Evolutionary conservation across 257 asterid genomes (phyloP).

Genomic region (Catharanthus roseus): DNA sequence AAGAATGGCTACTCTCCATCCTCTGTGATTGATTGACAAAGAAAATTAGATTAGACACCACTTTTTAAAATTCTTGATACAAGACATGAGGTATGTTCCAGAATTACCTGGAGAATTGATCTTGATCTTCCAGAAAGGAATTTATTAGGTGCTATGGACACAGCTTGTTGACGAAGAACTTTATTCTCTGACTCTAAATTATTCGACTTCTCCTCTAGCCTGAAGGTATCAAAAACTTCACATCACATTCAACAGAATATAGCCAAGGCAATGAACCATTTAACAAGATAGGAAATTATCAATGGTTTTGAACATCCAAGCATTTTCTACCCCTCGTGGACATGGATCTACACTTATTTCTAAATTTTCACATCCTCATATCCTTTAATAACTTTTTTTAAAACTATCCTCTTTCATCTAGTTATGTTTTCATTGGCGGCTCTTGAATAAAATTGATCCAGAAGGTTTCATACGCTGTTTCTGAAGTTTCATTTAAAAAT

Average conservation of each 20-base stretch:
- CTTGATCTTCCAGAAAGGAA: slow-evolving; percentile 95
- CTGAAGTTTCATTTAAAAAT: background rate
- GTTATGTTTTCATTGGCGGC: background rate
- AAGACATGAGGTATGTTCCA: background rate
- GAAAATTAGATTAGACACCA: slow-evolving; percentile 23
- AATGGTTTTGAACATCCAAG: background rate
- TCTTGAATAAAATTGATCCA: background rate
- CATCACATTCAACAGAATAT: background rate
- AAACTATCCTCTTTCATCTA: background rate
- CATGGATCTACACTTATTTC: background rate
- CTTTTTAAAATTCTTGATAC: slow-evolving; percentile 3
- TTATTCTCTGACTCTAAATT: slow-evolving; percentile 91
- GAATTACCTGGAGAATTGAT: slow-evolving; percentile 82
- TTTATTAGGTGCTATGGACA: slow-evolving; percentile 89
- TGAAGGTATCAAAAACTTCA: slow-evolving; percentile 22
- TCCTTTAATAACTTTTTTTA: background rate
- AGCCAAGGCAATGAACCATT: background rate
- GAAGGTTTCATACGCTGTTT: background rate
- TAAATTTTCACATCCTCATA: background rate
- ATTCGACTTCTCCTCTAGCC: slow-evolving; percentile 88
- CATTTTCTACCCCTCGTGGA: background rate
- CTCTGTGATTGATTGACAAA: slow-evolving; percentile 57
- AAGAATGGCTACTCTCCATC: slow-evolving; percentile 59
- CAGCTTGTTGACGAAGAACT: slow-evolving; percentile 99
- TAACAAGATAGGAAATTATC: background rate